These are phyloP conservation scores for Infundibulicybe gibba DNA, from an alignment of 768 basidiomycete species.

Conservation along the genomic window DNA sequence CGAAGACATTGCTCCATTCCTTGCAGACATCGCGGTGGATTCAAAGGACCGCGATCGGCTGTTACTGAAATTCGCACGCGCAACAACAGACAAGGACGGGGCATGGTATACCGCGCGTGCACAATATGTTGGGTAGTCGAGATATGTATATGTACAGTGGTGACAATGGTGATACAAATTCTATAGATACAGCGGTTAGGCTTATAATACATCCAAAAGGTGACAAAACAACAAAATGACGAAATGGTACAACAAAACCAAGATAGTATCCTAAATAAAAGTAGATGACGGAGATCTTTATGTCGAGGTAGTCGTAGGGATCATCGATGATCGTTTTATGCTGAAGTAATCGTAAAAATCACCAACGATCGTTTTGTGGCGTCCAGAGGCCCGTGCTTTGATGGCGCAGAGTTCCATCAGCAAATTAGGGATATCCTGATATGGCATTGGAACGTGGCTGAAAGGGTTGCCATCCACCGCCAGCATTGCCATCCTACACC, in stretches of 20 bases:
- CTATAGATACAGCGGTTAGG: no score
- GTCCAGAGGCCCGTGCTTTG: constrained; percentile 40
- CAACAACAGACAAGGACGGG: constrained; percentile 64
- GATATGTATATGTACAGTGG: no score
- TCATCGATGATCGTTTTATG: constrained; percentile 31
- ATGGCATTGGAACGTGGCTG: no score
- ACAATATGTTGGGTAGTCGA: constrained; percentile 53
- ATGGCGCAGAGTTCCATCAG: constrained; percentile 49
- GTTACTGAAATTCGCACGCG: constrained; percentile 81
- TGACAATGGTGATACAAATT: no score
- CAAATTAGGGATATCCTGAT: no score
- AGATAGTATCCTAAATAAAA: no score
- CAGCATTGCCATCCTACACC: no score
- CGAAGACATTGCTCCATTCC: constrained; percentile 79
- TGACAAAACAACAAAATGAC: no score
- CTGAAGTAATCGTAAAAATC: constrained; percentile 43
- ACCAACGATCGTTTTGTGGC: constrained; percentile 35
- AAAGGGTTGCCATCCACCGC: no score
- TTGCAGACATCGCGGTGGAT: constrained; percentile 79
- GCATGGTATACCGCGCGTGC: constrained; percentile 74
- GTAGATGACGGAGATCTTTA: constrained; percentile 21
- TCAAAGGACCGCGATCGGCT: constrained; percentile 85
- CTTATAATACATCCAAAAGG: no score
- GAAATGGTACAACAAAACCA: no score
- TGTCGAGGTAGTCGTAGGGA: constrained; percentile 42